Evolutionary conservation across 305 asterid genomes (phyloP).

Genomic region (Stenogyne calaminthoides): DNA sequence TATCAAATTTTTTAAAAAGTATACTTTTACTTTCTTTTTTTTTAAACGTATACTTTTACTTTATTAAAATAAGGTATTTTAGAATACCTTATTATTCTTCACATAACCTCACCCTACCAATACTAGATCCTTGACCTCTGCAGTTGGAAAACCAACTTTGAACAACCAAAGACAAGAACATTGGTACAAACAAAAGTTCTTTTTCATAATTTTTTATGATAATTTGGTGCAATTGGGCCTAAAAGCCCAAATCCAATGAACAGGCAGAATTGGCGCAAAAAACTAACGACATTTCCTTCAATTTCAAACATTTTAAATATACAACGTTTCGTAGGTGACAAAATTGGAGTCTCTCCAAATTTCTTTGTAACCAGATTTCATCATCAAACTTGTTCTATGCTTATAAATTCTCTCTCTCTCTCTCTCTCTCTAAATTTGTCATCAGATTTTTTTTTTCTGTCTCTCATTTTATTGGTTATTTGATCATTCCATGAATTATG

Average conservation of each 20-base stretch:
- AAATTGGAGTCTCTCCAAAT: constrained; percentile 15
- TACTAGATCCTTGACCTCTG: too few relatives aligned
- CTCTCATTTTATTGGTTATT: not conserved
- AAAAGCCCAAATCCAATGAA: constrained; percentile 3
- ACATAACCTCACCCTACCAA: too few relatives aligned
- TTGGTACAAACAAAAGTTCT: not conserved
- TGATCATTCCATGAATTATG: not conserved
- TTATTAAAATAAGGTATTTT: too few relatives aligned
- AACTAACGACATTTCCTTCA: not conserved
- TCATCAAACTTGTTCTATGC: not conserved
- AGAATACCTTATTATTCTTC: too few relatives aligned
- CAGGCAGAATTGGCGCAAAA: constrained; percentile 27
- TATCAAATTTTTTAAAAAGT: too few relatives aligned
- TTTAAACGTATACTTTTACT: too few relatives aligned
- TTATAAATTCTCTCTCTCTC: not conserved
- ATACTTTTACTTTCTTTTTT: too few relatives aligned
- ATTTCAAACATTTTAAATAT: not conserved
- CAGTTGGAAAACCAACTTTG: too few relatives aligned
- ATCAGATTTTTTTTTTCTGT: not conserved
- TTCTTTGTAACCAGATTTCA: not conserved
- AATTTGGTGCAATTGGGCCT: not conserved
- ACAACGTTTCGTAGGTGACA: constrained; percentile 3
- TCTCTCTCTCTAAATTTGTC: not conserved
- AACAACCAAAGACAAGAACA: not conserved
- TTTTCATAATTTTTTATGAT: too few relatives aligned